phyloP scores from a whole-genome alignment of 1,284 basidiomycete species.

The Heterobasidion parviporum region DNA sequence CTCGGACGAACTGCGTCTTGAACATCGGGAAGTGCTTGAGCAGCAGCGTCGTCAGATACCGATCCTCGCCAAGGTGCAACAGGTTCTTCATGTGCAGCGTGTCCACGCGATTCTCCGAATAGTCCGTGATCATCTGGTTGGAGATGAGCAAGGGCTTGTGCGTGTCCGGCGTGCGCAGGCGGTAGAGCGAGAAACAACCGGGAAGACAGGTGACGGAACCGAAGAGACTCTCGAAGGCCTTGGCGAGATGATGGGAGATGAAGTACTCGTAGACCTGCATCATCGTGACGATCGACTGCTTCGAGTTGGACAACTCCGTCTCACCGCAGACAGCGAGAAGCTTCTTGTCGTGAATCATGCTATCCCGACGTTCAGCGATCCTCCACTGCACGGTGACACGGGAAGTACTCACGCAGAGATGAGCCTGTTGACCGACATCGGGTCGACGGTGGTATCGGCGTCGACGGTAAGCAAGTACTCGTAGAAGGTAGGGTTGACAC shows the following conservation, averaged over 20 bases:
- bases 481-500: conserved; percentile 97
- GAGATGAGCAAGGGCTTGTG: conserved; percentile 86
- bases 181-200: conserved; percentile 95
- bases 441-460: conserved; percentile 92
- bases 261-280: conserved; percentile 99
- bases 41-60: conserved; percentile 91
- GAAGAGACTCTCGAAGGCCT: conserved; percentile 95
- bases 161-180: conserved; percentile 87
- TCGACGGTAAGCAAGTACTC: conserved; percentile 97
- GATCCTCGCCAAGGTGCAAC: conserved; percentile 96
- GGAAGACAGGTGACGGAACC: conserved; percentile 98
- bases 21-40: conserved; percentile 89
- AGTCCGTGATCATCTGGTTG: conserved; percentile 86
- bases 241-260: conserved; percentile 95
- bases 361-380: conserved; percentile 17
- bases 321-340: conserved; percentile 92
- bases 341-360: conserved; percentile 92
- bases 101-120: conserved; percentile 94
- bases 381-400: not conserved
- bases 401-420: conserved; percentile 75
- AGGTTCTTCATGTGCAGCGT: conserved; percentile 98
- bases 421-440: conserved; percentile 79
- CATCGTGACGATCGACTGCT: conserved; percentile 95
- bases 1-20: conserved; percentile 93
- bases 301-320: conserved; percentile 83